Percentiles rank a stretch among this genome's conserved stretches.
Evolutionary conservation across 2,329 filamentous ascomycete species (phyloP).

Genomic region (Talaromyces sp.): DNA sequence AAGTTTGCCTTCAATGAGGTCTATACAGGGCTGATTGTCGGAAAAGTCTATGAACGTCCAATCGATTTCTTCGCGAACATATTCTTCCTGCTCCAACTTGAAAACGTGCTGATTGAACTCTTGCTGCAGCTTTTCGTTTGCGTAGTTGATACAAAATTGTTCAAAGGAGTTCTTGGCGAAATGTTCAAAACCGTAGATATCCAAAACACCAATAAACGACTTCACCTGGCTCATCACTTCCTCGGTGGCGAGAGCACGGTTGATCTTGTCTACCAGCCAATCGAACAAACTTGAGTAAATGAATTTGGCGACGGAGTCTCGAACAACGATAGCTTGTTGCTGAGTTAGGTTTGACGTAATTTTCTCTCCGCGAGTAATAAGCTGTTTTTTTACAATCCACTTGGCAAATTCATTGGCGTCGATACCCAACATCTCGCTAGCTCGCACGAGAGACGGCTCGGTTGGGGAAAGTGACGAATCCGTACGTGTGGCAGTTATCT

Average conservation of each 20-base stretch:
- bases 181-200: slow-evolving; percentile 99
- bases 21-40: slow-evolving; percentile 98
- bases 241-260: slow-evolving; percentile 80
- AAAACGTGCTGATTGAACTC: slow-evolving; percentile 99
- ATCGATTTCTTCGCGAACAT: slow-evolving; percentile 90
- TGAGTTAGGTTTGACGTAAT: slow-evolving; percentile 93
- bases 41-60: slow-evolving; percentile 99
- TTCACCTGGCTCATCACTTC: slow-evolving; percentile 74
- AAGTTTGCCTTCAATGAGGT: slow-evolving; percentile 94
- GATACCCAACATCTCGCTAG: slow-evolving; percentile 81
- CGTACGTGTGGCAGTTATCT: slow-evolving; percentile 83
- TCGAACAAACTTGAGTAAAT: slow-evolving; percentile 98
- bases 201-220: slow-evolving; percentile 94
- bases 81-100: slow-evolving; percentile 98
- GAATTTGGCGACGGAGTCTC: slow-evolving; percentile 96
- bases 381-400: slow-evolving; percentile 98
- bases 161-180: slow-evolving; percentile 99
- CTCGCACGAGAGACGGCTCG: slow-evolving; percentile 76
- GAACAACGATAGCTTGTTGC: slow-evolving; percentile 86
- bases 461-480: slow-evolving; percentile 76
- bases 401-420: slow-evolving; percentile 81
- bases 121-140: slow-evolving; percentile 97
- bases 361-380: slow-evolving; percentile 93
- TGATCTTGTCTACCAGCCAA: slow-evolving; percentile 98
- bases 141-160: slow-evolving; percentile 99